Conservation (phyloP, 352 stramenopile genomes). For the Peronospora farinosa region DNA sequence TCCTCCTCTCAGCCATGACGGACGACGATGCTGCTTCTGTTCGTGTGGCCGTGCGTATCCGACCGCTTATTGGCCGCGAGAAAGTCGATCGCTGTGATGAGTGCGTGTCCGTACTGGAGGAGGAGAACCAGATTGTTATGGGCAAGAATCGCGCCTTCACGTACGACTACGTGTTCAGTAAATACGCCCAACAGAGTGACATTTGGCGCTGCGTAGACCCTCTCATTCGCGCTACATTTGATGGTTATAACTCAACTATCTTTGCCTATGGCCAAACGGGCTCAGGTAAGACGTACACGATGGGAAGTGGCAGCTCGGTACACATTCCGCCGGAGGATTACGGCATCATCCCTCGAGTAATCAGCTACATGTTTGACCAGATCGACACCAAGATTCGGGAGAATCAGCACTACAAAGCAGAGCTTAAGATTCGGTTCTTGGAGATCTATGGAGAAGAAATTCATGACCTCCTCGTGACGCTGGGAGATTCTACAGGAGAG, state of each 20-base stretch:
- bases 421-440: slow-evolving; percentile 84
- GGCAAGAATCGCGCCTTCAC: slow-evolving; percentile 86
- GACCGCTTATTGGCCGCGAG: slow-evolving; percentile 80
- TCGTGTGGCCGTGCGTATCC: slow-evolving; percentile 80
- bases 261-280: slow-evolving; percentile 87
- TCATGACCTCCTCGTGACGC: slow-evolving; percentile 79
- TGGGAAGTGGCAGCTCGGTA: slow-evolving; percentile 81
- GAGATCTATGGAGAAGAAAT: slow-evolving; percentile 92
- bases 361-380: slow-evolving; percentile 79
- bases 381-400: slow-evolving; percentile 54
- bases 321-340: slow-evolving; percentile 75
- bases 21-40: slow-evolving; percentile 62
- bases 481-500: slow-evolving; percentile 44
- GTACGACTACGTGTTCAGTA: slow-evolving; percentile 87
- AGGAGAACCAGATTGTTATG: slow-evolving; percentile 81
- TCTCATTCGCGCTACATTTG: slow-evolving; percentile 73
- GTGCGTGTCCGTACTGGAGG: slow-evolving; percentile 77
- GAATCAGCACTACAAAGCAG: slow-evolving; percentile 52
- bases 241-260: slow-evolving; percentile 88
- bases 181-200: slow-evolving; percentile 79
- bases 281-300: slow-evolving; percentile 85
- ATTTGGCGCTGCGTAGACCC: slow-evolving; percentile 81
- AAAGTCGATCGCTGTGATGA: slow-evolving; percentile 87
- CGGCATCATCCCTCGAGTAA: slow-evolving; percentile 84
- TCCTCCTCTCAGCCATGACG: slow-evolving; percentile 13